These are phyloP conservation scores for Stachybotrys echinatus DNA, from an alignment of 2,329 filamentous ascomycete genomes.

Conservation along the genomic window DNA sequence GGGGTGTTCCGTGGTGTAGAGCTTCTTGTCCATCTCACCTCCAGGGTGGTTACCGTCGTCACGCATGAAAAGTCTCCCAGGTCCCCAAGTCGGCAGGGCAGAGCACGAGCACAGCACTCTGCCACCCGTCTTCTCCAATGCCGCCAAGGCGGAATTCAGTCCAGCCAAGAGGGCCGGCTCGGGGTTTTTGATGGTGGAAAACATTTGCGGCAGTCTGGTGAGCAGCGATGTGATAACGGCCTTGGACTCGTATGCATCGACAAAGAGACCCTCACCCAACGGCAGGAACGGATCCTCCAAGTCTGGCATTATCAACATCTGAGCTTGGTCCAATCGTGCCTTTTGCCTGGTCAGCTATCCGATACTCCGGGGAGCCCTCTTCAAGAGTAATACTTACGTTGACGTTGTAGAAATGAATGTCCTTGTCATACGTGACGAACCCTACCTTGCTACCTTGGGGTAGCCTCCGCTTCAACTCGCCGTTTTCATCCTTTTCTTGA, in stretches of 20 bases:
- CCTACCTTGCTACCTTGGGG: constrained; percentile 82
- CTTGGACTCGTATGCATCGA: constrained; percentile 88
- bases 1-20: constrained; percentile 85
- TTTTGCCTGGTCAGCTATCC: constrained; percentile 27
- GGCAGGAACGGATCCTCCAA: constrained; percentile 95
- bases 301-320: constrained; percentile 99
- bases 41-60: constrained; percentile 84
- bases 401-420: constrained; percentile 97
- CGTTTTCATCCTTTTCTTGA: constrained; percentile 41
- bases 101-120: constrained; percentile 87
- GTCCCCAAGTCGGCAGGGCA: constrained; percentile 87
- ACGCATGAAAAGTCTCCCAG: constrained; percentile 75
- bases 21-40: constrained; percentile 85
- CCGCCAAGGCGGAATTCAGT: constrained; percentile 77
- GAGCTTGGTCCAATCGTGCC: constrained; percentile 75
- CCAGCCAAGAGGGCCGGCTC: constrained; percentile 84
- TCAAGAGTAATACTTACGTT: constrained; percentile 55
- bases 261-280: constrained; percentile 85
- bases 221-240: constrained; percentile 85
- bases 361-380: background rate
- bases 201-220: constrained; percentile 75
- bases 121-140: constrained; percentile 80
- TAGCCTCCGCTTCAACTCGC: constrained; percentile 51
- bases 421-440: constrained; percentile 93
- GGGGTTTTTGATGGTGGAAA: constrained; percentile 81